Evolutionary conservation across 2,329 filamentous ascomycete species (phyloP).

Genomic region (Claviceps maximensis): DNA sequence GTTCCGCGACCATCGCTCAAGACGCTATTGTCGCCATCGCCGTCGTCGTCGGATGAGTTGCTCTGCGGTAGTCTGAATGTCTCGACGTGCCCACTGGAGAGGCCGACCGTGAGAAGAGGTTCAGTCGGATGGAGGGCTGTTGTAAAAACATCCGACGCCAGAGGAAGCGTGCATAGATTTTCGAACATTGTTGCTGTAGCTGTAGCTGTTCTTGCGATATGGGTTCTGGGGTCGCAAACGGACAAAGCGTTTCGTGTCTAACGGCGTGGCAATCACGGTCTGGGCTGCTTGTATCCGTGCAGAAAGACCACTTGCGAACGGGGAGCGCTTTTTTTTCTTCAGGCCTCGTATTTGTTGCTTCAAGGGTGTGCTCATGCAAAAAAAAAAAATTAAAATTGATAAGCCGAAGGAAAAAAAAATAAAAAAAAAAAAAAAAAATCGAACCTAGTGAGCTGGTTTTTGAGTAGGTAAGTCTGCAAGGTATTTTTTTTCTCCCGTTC

Average conservation of each 20-base stretch:
- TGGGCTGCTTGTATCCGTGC: neutral
- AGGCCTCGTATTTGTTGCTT: neutral
- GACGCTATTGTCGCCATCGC: constrained; percentile 34
- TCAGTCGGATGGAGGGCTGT: constrained; percentile 76
- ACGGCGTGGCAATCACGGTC: neutral
- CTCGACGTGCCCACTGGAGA: constrained; percentile 75
- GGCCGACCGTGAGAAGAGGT: constrained; percentile 73
- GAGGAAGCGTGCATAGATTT: constrained; percentile 78
- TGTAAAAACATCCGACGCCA: constrained; percentile 75
- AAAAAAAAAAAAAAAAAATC: neutral
- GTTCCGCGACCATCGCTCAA: constrained; percentile 53
- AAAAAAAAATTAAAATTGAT: too few species aligned
- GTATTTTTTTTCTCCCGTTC: neutral
- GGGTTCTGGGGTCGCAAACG: neutral
- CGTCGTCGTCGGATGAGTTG: constrained; percentile 37
- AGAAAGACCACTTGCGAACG: neutral
- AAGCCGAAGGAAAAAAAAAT: neutral
- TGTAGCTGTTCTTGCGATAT: neutral
- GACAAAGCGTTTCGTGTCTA: neutral
- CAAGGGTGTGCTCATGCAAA: neutral
- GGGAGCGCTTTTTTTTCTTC: neutral
- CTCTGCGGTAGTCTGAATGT: constrained; percentile 58
- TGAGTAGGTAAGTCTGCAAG: neutral
- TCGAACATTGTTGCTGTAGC: constrained; percentile 54
- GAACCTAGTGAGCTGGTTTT: neutral